These are phyloP conservation scores for Suillus alpinus DNA, from an alignment of 768 basidiomycete genomes.

Conservation along the genomic window DNA sequence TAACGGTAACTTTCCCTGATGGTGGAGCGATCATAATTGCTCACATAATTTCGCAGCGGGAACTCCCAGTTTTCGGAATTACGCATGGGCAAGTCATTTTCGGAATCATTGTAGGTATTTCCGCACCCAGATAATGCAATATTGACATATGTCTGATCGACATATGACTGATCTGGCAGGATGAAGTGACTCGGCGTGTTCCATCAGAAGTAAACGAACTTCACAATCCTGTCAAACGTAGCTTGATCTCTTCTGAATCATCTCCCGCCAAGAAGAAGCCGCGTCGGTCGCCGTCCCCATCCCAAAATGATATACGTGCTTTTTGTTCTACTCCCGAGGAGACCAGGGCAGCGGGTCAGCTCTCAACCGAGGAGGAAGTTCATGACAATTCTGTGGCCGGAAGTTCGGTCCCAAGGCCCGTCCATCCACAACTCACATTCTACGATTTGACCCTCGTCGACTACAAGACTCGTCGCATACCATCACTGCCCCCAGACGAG, in stretches of 20 bases:
- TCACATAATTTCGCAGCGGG: conserved; percentile 47
- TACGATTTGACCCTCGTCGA: conserved; percentile 52
- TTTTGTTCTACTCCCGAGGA: not conserved
- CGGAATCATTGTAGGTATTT: conserved; percentile 65
- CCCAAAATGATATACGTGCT: conserved; percentile 15
- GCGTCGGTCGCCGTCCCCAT: conserved; percentile 16
- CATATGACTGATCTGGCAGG: conserved; percentile 35
- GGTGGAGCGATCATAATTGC: not conserved
- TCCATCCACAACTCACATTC: not conserved
- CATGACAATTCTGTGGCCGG: no score
- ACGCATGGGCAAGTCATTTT: conserved; percentile 60
- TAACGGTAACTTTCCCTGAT: conserved; percentile 44
- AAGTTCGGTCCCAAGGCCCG: not conserved
- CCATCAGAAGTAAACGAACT: conserved; percentile 4
- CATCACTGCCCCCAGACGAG: conserved; percentile 50
- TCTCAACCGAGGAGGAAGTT: not conserved
- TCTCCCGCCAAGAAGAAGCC: conserved; percentile 29
- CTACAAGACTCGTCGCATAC: conserved; percentile 62
- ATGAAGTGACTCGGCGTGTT: conserved; percentile 40
- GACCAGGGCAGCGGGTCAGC: not conserved
- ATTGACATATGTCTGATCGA: conserved; percentile 2
- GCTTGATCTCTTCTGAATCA: conserved; percentile 15
- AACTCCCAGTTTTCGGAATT: conserved; percentile 81
- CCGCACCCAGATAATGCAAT: not conserved
- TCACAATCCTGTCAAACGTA: conserved; percentile 11